Base-by-base conservation (phyloP, 495 filamentous ascomycete genomes). In the Hypoxylon perforatum region DNA sequence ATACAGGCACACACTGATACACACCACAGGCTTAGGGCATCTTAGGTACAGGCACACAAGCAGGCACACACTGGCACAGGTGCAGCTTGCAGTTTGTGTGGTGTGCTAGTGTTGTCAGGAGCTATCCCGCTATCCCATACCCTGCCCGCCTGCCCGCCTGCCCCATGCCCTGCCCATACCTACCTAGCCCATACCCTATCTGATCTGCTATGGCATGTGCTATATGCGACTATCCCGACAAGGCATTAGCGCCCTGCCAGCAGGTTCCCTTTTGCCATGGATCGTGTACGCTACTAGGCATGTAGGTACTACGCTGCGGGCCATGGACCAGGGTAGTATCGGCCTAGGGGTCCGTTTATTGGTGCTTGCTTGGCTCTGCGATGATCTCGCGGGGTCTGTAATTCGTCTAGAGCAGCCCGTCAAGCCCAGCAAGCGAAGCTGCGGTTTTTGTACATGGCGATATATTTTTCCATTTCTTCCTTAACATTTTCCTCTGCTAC, bases 341-440 rank as follows among this genome's bases (percentile, higher is more conserved):
- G 49, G 51, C 36, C 57, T 61, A 67, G 51, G 63, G 63, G 45
- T 61, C 57, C 39, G 57, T 52, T 50, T 67, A 25, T 33, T 33
- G 30, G 30, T 10, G 30, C 8, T 5, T 33, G 63, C 52, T 46
- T 56, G 11, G 25, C 65, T 61, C 62, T 45, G 4, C 50, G 49
- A 63, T 57, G 50, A 69, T 69, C 65, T 69, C 44, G 65, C 65
- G 65, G 65, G 65, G 65, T 60, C 55, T 56, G 35, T 53, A 36
- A 60, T 58, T 48, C 36, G 22, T 33, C 30, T 33, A 33, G 11
- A 33, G 4, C 11, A 33, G n/a, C n/a, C n/a, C n/a, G n/a, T n/a
- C n/a, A n/a, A n/a, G n/a, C n/a, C n/a, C n/a, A n/a, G n/a, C n/a
- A 33, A 33, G 30, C 30, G 7, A 33, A 33, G 30, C 30, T 33